phyloP scores from a whole-genome alignment of 306 rosid genomes.

The Medicago ruthenica region DNA sequence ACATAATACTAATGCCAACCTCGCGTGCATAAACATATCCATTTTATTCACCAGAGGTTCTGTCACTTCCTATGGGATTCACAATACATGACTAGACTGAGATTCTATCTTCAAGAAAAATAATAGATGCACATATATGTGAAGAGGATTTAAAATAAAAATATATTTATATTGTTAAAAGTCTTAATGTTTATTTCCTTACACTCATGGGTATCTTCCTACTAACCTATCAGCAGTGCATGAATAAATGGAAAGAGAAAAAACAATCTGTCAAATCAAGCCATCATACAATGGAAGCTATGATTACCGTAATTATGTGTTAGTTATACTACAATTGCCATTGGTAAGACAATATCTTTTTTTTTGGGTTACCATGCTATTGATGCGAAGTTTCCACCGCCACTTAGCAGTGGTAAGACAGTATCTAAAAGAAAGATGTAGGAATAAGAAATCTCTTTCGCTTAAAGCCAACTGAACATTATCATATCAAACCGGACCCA shows the following conservation, averaged over 20 bases:
- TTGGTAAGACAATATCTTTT: slow-evolving; percentile 4
- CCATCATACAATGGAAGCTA: not conserved
- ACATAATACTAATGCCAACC: not conserved
- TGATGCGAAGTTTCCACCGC: too few species aligned
- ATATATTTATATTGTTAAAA: not conserved
- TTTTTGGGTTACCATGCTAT: too few species aligned
- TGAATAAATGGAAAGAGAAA: not conserved
- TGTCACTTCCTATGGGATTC: not conserved
- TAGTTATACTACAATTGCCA: not conserved
- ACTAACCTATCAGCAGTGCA: not conserved
- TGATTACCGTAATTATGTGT: not conserved
- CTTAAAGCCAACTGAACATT: slow-evolving; percentile 26
- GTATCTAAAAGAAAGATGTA: slow-evolving; percentile 19
- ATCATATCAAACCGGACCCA: not conserved
- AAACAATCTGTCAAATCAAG: not conserved
- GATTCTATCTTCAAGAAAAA: not conserved
- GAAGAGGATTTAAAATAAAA: not conserved
- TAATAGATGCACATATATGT: not conserved
- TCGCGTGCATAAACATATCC: not conserved
- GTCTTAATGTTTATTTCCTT: not conserved
- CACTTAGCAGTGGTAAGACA: not conserved
- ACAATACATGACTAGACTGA: not conserved
- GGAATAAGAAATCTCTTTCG: slow-evolving; percentile 9
- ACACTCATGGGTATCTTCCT: not conserved
- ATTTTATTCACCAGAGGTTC: not conserved